These are phyloP conservation scores for Aspergillus leporis DNA, from an alignment of 495 filamentous ascomycete species.

Conservation along the genomic window DNA sequence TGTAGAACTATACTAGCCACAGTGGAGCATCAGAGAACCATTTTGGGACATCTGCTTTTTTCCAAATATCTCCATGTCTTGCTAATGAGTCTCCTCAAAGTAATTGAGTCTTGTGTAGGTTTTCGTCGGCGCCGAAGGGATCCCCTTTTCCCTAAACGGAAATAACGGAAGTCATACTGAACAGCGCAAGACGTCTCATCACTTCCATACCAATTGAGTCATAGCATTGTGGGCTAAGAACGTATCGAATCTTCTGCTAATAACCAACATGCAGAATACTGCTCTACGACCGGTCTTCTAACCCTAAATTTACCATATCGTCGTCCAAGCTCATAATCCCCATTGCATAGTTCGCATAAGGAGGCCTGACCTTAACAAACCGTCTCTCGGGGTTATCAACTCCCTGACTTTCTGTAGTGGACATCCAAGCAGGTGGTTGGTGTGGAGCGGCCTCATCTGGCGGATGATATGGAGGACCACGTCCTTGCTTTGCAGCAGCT, in stretches of 20 bases:
- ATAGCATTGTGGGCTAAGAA: background rate
- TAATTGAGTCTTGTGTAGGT: background rate
- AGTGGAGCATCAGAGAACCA: background rate
- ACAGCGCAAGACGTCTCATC: background rate
- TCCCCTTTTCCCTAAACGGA: too few species aligned
- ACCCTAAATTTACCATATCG: conserved; percentile 49
- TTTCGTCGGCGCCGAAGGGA: background rate
- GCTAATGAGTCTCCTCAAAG: background rate
- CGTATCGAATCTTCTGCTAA: conserved; percentile 5
- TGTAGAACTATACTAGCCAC: background rate
- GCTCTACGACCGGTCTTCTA: conserved; percentile 24
- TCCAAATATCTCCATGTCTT: background rate
- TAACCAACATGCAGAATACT: background rate
- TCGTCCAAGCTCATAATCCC: conserved; percentile 59
- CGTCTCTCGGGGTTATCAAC: conserved; percentile 45
- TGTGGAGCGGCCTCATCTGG: background rate
- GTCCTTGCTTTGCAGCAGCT: conserved; percentile 65
- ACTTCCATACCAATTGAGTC: background rate
- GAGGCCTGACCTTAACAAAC: conserved; percentile 46
- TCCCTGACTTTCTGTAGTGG: conserved; percentile 21
- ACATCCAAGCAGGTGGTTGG: conserved; percentile 14
- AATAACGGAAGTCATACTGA: background rate
- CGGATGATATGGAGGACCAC: conserved; percentile 59
- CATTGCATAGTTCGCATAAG: conserved; percentile 56
- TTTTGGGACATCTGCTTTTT: background rate